phyloP scores from a whole-genome alignment of 116 monocot genomes.

The Phalaenopsis hybrid region DNA sequence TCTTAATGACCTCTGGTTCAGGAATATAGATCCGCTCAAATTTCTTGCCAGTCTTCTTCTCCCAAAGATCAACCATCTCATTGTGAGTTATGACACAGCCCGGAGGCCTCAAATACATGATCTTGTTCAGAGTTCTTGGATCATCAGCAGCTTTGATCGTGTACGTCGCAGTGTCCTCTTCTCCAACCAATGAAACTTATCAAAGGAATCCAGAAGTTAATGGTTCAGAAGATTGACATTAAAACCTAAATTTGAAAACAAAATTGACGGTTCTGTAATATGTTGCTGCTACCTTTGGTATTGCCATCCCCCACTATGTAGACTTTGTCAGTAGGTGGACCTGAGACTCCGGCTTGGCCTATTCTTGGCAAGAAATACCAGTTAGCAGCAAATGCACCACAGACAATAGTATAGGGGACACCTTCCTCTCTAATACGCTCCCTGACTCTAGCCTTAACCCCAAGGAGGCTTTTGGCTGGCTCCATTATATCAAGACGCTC shows the following conservation, averaged over 20 bases:
- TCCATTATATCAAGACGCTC: constrained; percentile 10
- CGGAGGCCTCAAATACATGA: constrained; percentile 15
- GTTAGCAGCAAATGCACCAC: constrained; percentile 6
- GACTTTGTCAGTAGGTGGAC: constrained; percentile 7
- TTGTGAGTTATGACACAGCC: constrained; percentile 7
- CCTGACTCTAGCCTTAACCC: constrained; percentile 5
- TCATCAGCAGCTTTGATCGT: constrained; percentile 11
- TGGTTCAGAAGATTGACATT: neutral
- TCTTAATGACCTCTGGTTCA: constrained; percentile 8
- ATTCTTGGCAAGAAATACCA: constrained; percentile 8
- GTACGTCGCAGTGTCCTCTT: constrained; percentile 14
- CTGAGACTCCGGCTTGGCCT: constrained; percentile 10
- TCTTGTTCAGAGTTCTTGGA: constrained; percentile 18
- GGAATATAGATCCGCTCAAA: constrained; percentile 10
- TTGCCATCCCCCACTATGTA: constrained; percentile 12
- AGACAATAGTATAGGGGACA: constrained; percentile 7
- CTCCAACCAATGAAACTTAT: constrained; percentile 9
- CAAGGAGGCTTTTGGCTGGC: constrained; percentile 5
- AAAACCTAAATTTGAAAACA: neutral
- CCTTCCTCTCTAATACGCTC: constrained; percentile 9
- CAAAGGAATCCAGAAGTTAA: neutral
- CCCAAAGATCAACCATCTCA: constrained; percentile 10
- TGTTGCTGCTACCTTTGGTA: constrained; percentile 9
- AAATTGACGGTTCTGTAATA: neutral
- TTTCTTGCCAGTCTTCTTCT: constrained; percentile 14